Evolutionary conservation across 2,329 filamentous ascomycete species (phyloP).

Genomic region (Domatiomyces catenatus): DNA sequence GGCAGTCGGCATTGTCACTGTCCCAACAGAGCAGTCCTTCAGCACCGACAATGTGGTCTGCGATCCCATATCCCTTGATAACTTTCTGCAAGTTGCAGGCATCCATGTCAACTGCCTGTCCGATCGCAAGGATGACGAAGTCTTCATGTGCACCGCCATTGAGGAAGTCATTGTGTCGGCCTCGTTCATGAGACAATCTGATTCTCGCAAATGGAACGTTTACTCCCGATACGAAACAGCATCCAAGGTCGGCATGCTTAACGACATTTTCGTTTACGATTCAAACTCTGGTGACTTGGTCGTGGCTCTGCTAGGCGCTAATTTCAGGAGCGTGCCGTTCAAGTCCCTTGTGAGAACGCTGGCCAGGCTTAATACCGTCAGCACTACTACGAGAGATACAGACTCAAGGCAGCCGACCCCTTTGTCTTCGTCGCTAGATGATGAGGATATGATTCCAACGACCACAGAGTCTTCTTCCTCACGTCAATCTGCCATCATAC

Average conservation of each 20-base stretch:
- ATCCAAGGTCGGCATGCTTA: conserved; percentile 1
- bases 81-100: conserved; percentile 23
- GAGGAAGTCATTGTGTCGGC: conserved; percentile 20
- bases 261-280: conserved; percentile 9
- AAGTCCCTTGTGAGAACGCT: conserved; percentile 6
- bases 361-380: conserved; percentile 3
- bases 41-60: conserved; percentile 14
- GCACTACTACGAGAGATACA: neutral
- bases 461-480: neutral
- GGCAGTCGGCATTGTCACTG: neutral
- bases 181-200: neutral
- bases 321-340: conserved; percentile 8
- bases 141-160: conserved; percentile 21
- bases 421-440: neutral
- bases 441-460: neutral
- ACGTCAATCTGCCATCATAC: neutral
- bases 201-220: conserved; percentile 5
- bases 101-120: conserved; percentile 21
- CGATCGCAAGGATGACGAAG: conserved; percentile 11
- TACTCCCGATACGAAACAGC: conserved; percentile 4
- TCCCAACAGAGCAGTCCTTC: conserved; percentile 1
- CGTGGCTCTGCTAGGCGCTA: conserved; percentile 6
- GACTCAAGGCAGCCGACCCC: neutral
- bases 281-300: conserved; percentile 3
- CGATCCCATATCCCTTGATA: conserved; percentile 18